These are phyloP conservation scores for Polyporus arcularius DNA, from an alignment of 768 basidiomycete species.

Conservation along the genomic window DNA sequence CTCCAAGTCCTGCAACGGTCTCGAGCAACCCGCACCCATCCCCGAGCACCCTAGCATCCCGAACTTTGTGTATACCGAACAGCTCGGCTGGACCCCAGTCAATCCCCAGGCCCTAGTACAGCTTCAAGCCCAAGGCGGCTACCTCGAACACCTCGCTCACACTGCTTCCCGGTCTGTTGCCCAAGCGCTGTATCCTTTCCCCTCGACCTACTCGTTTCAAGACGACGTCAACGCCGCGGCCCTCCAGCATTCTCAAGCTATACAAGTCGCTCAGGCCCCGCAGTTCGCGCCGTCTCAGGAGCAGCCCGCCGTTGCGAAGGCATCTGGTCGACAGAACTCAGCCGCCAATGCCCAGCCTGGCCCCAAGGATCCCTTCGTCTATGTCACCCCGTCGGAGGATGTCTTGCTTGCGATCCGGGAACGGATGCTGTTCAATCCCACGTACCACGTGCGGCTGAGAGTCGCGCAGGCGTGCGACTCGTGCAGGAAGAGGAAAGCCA, in stretches of 20 bases:
- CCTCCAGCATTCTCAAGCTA: no score
- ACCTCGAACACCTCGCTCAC: background rate
- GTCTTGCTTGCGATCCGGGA: background rate
- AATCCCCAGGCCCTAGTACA: background rate
- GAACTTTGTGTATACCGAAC: background rate
- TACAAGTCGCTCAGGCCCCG: no score
- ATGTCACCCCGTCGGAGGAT: background rate
- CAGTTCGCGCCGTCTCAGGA: no score
- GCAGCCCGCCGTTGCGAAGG: no score
- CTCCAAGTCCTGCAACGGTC: background rate
- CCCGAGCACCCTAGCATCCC: background rate
- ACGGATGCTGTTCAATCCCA: conserved; percentile 9
- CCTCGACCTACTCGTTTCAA: no score
- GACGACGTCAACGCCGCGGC: no score
- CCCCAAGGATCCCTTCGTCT: background rate
- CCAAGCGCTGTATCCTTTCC: no score
- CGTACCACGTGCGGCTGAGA: background rate
- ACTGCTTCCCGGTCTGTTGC: background rate
- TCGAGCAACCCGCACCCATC: background rate
- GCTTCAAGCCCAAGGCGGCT: background rate
- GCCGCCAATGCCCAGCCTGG: background rate
- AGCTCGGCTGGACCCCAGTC: background rate
- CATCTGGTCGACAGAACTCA: background rate
- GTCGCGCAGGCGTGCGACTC: conserved; percentile 19
- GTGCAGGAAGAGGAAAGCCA: conserved; percentile 20